Evolutionary conservation across 306 rosid species (phyloP), one percentile per base, ranked within the genome.

Genomic region (Amphicarpaea edgeworthii): DNA sequence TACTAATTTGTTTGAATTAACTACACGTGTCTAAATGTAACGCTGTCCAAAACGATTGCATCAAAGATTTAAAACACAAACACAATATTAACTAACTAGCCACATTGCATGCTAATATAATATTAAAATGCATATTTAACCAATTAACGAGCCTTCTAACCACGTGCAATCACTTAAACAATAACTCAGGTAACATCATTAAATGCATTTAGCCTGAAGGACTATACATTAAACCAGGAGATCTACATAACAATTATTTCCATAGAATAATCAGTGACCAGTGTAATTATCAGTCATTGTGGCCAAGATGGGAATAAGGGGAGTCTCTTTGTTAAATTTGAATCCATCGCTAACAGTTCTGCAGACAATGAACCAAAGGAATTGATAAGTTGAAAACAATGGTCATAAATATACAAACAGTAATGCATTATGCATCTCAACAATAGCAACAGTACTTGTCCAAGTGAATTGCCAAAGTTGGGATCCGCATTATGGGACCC

Each of bases 261-360:
- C 45, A 11, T 8, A 15, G 34, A 26, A 42, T 9, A 74, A 15
- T 38, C 15, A 12, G 67, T 28, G 34, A 75, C 49, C 70, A 15
- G 50, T 30, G 3, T 50, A 61, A 72, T 67, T 78, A 94, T 90
- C 17, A 94, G 76, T 3, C 87, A 41, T n/a, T 41, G 98, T 94
- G 75, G 98, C 98, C 86, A 94, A 86, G 74, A 94, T 70, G 14
- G 97, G 98, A 79, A 94, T 73, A 77, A 94, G 98, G 50, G 92
- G 96, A 65, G 40, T 88, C 85, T 94, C 90, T 0, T 82, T 80
- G 83, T 94, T 94, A 61, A 87, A 77, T 83, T 90, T 87, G 86
- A 94, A 88, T 59, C 88, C 98, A 51, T 94, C 96, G 19, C 7
- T 86, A 53, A 84, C 87, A 24, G 73, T 85, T 91, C 98, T 94